Conservation (phyloP, 1,284 basidiomycete species). For the Pseudozyma tsukubaensis region DNA sequence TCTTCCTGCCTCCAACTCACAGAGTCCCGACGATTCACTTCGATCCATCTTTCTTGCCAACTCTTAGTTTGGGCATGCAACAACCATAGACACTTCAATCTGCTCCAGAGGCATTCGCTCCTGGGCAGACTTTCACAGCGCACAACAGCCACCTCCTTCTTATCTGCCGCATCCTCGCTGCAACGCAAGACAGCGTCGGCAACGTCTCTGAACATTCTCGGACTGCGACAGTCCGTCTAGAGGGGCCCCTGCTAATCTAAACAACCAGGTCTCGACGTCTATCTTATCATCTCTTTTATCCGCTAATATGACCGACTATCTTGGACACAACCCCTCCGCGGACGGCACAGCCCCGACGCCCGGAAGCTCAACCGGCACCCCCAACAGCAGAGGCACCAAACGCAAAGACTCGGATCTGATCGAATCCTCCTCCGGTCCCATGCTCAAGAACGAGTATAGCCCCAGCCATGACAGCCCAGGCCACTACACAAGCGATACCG, state of each 20-base stretch:
- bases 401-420: constrained; percentile 36
- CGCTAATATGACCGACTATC: constrained; percentile 21
- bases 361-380: constrained; percentile 34
- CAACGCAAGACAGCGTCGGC: no score
- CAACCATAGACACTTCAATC: constrained; percentile 5
- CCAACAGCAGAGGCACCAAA: constrained; percentile 32
- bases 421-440: constrained; percentile 6
- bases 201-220: no score
- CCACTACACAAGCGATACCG: constrained; percentile 25
- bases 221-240: no score
- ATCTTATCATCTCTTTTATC: not conserved
- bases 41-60: not conserved
- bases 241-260: not conserved
- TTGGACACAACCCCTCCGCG: constrained; percentile 1
- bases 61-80: constrained; percentile 13
- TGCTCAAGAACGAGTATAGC: constrained; percentile 27
- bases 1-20: not conserved
- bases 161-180: no score
- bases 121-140: not conserved
- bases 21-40: not conserved
- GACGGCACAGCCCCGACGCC: constrained; percentile 23
- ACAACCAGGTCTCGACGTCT: not conserved
- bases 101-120: constrained; percentile 14
- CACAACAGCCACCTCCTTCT: no score
- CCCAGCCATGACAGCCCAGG: constrained; percentile 31